phyloP scores from a whole-genome alignment of 176 grass and related monocot species.

The Aechmea fasciata region DNA sequence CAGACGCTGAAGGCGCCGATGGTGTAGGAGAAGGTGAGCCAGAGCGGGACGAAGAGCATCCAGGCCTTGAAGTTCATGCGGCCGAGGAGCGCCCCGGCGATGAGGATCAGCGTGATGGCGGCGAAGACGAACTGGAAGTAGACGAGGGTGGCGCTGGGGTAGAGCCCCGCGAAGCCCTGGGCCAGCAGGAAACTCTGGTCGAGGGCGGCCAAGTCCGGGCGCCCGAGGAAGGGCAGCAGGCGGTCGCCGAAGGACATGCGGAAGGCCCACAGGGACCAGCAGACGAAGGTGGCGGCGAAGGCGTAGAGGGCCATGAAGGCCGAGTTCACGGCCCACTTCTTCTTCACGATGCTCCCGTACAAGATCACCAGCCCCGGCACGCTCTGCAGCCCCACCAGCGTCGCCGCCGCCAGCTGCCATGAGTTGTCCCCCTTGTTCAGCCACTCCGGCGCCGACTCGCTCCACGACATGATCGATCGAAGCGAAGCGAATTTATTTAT shows the following conservation, averaged over 20 bases:
- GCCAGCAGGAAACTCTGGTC: conserved; percentile 26
- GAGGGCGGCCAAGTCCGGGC: conserved; percentile 43
- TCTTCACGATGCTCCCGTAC: conserved; percentile 70
- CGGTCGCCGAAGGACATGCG: conserved; percentile 69
- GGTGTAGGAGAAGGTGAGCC: conserved; percentile 83
- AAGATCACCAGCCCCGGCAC: conserved; percentile 62
- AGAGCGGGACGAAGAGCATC: conserved; percentile 77
- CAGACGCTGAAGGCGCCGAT: conserved; percentile 77
- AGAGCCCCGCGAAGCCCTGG: conserved; percentile 58
- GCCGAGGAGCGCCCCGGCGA: conserved; percentile 63
- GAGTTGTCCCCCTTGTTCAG: conserved; percentile 71
- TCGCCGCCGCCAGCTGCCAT: conserved; percentile 68
- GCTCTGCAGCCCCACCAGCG: conserved; percentile 67
- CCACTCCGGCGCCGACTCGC: conserved; percentile 45
- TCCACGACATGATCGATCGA: conserved; percentile 8
- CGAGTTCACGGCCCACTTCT: conserved; percentile 86
- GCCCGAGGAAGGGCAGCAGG: conserved; percentile 45
- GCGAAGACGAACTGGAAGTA: conserved; percentile 86
- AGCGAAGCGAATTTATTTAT: no score
- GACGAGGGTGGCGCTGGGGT: conserved; percentile 62
- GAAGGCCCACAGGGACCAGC: conserved; percentile 65
- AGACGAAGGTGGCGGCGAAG: conserved; percentile 51
- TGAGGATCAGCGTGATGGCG: conserved; percentile 72
- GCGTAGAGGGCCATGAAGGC: conserved; percentile 88
- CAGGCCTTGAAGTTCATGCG: conserved; percentile 61